phyloP scores from a whole-genome alignment of 139 green algal species.

The Coccomyxa sp. region DNA sequence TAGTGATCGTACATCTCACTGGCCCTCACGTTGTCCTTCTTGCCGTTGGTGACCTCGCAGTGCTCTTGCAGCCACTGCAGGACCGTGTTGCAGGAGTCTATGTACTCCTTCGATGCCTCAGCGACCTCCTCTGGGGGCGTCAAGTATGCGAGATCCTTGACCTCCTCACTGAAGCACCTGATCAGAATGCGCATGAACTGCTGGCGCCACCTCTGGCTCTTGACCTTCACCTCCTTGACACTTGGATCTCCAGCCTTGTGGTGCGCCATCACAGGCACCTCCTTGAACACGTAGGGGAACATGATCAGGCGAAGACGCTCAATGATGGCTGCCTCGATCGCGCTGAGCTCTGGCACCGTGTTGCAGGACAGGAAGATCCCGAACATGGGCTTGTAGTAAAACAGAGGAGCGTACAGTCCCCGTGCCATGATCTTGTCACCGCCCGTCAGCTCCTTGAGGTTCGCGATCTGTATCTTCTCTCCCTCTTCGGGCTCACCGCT shows the following conservation, averaged over 20 bases:
- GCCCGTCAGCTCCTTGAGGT: conserved; percentile 1
- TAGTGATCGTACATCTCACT: too few species aligned
- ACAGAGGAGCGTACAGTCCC: not conserved
- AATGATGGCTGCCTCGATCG: conserved; percentile 14
- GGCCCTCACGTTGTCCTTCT: too few species aligned
- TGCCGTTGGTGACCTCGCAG: too few species aligned
- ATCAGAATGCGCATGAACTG: too few species aligned
- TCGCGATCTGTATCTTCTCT: not conserved
- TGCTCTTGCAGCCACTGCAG: too few species aligned
- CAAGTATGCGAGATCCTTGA: too few species aligned
- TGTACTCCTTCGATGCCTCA: too few species aligned
- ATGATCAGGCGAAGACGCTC: conserved; percentile 19
- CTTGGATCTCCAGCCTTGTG: conserved; percentile 5
- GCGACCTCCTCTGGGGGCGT: too few species aligned
- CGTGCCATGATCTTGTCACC: not conserved
- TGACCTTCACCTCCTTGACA: conserved; percentile 2
- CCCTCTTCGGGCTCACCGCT: too few species aligned
- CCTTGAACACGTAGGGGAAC: conserved; percentile 16
- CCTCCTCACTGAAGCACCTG: too few species aligned
- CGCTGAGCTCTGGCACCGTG: conserved; percentile 14
- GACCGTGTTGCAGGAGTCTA: too few species aligned
- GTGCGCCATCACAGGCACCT: conserved; percentile 16
- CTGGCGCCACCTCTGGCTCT: too few species aligned
- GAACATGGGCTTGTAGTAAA: conserved; percentile 17
- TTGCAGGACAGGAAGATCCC: conserved; percentile 18